Evolutionary conservation across 2,329 filamentous ascomycete genomes (phyloP).

Genomic region (Arthrocladium fulminans): DNA sequence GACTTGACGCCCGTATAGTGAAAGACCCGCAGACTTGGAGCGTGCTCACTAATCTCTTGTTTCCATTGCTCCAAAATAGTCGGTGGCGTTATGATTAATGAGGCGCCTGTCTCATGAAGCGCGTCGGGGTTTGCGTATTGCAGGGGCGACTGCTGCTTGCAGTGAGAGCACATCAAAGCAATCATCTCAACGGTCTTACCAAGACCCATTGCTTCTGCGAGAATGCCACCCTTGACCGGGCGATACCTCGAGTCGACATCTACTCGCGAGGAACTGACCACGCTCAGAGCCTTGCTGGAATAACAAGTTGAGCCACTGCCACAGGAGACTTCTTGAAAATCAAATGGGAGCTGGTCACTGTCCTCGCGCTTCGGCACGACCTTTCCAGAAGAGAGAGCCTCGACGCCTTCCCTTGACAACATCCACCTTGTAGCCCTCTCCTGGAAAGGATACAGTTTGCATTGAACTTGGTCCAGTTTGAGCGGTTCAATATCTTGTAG

Average conservation of each 20-base stretch:
- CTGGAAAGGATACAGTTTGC: constrained; percentile 41
- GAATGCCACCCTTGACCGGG: constrained; percentile 35
- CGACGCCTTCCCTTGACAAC: constrained; percentile 35
- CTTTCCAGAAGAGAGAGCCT: constrained; percentile 27
- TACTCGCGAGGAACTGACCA: constrained; percentile 30
- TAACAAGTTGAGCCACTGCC: constrained; percentile 32
- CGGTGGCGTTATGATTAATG: constrained; percentile 54
- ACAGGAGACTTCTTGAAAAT: constrained; percentile 31
- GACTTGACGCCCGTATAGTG: constrained; percentile 47
- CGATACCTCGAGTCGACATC: constrained; percentile 26
- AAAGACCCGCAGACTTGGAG: constrained; percentile 47
- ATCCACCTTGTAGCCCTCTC: constrained; percentile 40
- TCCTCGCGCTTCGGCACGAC: constrained; percentile 18
- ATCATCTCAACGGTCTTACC: constrained; percentile 45
- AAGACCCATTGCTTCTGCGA: constrained; percentile 44
- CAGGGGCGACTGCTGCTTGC: neutral
- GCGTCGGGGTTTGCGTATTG: constrained; percentile 18
- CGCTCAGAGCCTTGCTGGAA: constrained; percentile 35
- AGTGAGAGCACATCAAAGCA: constrained; percentile 35
- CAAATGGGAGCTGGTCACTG: neutral
- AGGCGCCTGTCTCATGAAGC: constrained; percentile 41
- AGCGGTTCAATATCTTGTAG: constrained; percentile 28
- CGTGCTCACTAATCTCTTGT: constrained; percentile 49
- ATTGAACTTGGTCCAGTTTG: constrained; percentile 29
- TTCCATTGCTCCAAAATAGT: constrained; percentile 57